Conservation (phyloP, 805 yeast genomes). For the Sporopachydermia quercuum region DNA sequence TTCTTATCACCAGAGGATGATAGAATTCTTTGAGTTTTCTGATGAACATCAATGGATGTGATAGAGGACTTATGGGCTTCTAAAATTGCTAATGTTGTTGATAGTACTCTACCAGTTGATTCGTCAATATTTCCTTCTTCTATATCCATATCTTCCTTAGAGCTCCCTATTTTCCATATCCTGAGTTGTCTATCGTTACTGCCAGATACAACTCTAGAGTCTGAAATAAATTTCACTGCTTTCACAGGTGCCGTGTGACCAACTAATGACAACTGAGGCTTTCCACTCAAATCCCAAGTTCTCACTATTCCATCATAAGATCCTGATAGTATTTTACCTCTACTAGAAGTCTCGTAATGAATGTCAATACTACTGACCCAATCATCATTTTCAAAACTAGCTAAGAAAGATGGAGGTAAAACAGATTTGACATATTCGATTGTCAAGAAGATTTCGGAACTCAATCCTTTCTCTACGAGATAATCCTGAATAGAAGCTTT, state of each 20-base stretch:
- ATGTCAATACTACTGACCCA: constrained; percentile 78
- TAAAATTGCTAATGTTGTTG: constrained; percentile 62
- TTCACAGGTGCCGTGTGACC: constrained; percentile 87
- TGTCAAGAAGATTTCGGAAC: constrained; percentile 64
- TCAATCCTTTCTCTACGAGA: constrained; percentile 58
- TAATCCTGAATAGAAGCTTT: constrained; percentile 72
- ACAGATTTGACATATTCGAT: constrained; percentile 87
- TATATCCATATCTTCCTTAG: constrained; percentile 16
- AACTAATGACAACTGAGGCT: constrained; percentile 60
- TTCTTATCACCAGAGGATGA: constrained; percentile 76
- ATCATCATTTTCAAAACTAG: constrained; percentile 83
- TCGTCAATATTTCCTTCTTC: constrained; percentile 32
- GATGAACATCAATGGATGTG: constrained; percentile 53
- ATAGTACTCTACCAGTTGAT: constrained; percentile 16
- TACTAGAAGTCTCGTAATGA: constrained; percentile 19
- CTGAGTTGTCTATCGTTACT: constrained; percentile 84
- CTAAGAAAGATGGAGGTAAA: constrained; percentile 84
- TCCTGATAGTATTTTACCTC: constrained; percentile 66
- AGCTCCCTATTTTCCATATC: constrained; percentile 61
- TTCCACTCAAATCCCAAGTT: constrained; percentile 72
- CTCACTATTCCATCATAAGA: constrained; percentile 92
- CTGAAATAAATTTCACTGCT: constrained; percentile 65
- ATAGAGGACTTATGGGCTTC: constrained; percentile 87
- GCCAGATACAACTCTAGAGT: constrained; percentile 63
- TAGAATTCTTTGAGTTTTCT: constrained; percentile 42